These are phyloP conservation scores for Tetradesmus obliquus DNA, from an alignment of 139 green algal genomes.

Conservation along the genomic window DNA sequence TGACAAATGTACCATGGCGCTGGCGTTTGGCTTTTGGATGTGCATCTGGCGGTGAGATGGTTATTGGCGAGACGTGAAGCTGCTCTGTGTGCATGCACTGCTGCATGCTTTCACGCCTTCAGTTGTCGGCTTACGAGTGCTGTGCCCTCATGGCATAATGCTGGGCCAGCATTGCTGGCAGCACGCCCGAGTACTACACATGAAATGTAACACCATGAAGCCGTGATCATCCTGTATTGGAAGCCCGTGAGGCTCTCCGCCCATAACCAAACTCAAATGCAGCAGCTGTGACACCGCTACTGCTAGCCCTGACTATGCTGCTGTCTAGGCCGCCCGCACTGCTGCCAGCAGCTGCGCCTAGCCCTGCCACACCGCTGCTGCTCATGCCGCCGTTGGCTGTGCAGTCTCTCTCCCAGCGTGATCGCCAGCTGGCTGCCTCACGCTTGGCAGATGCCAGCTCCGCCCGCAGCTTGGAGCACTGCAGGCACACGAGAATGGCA, in stretches of 20 bases:
- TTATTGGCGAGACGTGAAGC: too few relatives aligned
- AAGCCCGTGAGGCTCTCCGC: neutral
- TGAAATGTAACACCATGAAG: too few relatives aligned
- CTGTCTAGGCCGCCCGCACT: neutral
- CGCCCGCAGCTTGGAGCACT: constrained; percentile 28
- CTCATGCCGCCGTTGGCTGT: neutral
- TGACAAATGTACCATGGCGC: too few relatives aligned
- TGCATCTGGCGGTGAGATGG: too few relatives aligned
- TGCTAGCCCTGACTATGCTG: neutral
- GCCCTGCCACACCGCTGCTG: neutral
- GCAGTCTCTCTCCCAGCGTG: constrained; percentile 4
- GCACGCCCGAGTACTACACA: neutral
- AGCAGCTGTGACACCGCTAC: neutral
- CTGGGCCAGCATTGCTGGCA: neutral
- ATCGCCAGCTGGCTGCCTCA: constrained; percentile 6
- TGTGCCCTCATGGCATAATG: too few relatives aligned
- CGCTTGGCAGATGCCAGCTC: constrained; percentile 19
- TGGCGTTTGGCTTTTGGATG: too few relatives aligned
- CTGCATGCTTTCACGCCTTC: too few relatives aligned
- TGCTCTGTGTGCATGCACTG: too few relatives aligned
- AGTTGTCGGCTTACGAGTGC: too few relatives aligned
- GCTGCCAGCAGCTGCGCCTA: neutral
- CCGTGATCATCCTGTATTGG: neutral
- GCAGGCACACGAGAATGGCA: neutral
- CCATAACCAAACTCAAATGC: neutral